Conservation (phyloP, 2,329 filamentous ascomycete genomes). For the Epichloe festucae region DNA sequence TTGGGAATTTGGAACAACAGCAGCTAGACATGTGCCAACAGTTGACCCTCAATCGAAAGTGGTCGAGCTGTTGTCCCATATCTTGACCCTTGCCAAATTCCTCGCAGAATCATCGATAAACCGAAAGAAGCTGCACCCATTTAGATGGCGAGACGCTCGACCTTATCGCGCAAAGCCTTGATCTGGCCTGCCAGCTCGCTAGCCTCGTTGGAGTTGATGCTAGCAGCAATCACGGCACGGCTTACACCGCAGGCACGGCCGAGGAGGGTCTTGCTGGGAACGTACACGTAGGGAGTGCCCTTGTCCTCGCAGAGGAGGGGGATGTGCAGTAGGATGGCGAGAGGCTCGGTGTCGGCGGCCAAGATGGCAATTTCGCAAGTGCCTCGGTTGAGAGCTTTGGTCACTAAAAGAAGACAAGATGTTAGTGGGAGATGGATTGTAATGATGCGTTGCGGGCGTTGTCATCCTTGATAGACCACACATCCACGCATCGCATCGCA, state of each 20-base stretch:
- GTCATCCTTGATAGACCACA: neutral
- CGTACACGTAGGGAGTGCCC: slow-evolving; percentile 51
- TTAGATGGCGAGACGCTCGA: slow-evolving; percentile 91
- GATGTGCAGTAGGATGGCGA: slow-evolving; percentile 80
- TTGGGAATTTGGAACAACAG: too few species aligned
- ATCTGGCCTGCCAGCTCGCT: slow-evolving; percentile 83
- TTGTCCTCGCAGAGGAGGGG: slow-evolving; percentile 75
- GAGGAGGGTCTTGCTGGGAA: slow-evolving; percentile 69
- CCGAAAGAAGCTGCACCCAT: neutral
- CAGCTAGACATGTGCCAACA: neutral
- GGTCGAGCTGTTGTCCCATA: neutral
- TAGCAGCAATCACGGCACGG: slow-evolving; percentile 73
- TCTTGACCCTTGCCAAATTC: neutral
- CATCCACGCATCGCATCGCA: neutral
- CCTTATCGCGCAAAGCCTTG: slow-evolving; percentile 80
- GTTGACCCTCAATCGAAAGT: neutral
- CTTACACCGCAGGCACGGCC: slow-evolving; percentile 83
- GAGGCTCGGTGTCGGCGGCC: slow-evolving; percentile 74
- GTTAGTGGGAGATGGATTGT: slow-evolving; percentile 2
- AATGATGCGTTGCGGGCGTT: too few species aligned
- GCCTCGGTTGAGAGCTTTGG: slow-evolving; percentile 84
- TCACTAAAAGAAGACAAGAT: slow-evolving; percentile 25
- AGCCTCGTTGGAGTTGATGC: slow-evolving; percentile 85
- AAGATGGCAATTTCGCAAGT: slow-evolving; percentile 82
- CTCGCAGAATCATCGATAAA: neutral